Evolutionary conservation across 2,329 filamentous ascomycete species (phyloP).

Genomic region (Lecanoromycetidae sp.): DNA sequence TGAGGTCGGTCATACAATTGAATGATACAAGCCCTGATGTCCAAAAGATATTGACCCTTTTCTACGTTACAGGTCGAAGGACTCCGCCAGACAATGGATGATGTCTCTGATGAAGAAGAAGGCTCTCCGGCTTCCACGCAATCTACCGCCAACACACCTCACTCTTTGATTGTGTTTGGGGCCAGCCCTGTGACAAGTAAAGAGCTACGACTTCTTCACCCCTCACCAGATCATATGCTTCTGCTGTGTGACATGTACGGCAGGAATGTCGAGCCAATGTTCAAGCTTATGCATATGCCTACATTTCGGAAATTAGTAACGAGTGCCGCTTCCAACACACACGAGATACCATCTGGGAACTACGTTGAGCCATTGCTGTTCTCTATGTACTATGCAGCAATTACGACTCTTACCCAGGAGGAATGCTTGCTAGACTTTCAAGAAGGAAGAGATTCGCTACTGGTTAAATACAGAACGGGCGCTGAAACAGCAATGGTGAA

Average conservation of each 20-base stretch:
- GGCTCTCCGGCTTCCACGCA: neutral
- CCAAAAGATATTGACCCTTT: neutral
- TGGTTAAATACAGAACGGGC: constrained; percentile 13
- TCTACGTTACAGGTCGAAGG: constrained; percentile 9
- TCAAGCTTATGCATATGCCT: constrained; percentile 16
- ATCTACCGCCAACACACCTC: constrained; percentile 37
- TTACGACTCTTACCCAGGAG: constrained; percentile 13
- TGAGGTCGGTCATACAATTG: too few relatives aligned
- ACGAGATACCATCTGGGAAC: constrained; percentile 11
- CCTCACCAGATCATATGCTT: constrained; percentile 4
- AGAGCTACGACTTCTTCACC: constrained; percentile 23
- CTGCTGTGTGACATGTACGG: constrained; percentile 10
- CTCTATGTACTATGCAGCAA: constrained; percentile 18
- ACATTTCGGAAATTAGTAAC: constrained; percentile 12
- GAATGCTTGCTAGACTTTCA: constrained; percentile 13
- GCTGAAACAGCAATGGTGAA: constrained; percentile 16
- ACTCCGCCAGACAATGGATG: constrained; percentile 11
- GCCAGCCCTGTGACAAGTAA: constrained; percentile 36
- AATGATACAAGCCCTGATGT: too few relatives aligned
- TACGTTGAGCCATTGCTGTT: constrained; percentile 17
- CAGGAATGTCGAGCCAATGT: constrained; percentile 16
- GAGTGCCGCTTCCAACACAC: constrained; percentile 5
- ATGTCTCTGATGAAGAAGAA: constrained; percentile 15
- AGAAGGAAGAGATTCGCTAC: constrained; percentile 9
- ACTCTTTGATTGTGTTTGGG: constrained; percentile 34